These are phyloP conservation scores for Myriosclerotinia curreyana DNA, from an alignment of 2,329 filamentous ascomycete species.

Conservation along the genomic window DNA sequence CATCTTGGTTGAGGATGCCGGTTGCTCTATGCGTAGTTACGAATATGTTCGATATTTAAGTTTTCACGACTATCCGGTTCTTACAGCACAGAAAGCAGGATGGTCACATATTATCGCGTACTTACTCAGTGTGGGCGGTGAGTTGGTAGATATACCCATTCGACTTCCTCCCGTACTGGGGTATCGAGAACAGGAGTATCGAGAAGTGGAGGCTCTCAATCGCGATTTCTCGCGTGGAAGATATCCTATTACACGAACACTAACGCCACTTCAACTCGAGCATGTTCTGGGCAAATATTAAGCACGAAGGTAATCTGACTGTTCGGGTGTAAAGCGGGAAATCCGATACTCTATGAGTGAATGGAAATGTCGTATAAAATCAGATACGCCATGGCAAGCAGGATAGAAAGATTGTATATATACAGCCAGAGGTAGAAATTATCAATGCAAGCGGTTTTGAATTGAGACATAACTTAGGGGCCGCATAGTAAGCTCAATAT, in stretches of 20 bases:
- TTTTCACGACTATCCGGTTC: neutral
- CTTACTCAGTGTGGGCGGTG: neutral
- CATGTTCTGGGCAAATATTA: neutral
- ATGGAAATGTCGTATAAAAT: no score
- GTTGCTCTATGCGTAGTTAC: neutral
- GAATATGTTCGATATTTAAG: fast-evolving
- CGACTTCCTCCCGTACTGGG: no score
- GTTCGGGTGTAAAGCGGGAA: no score
- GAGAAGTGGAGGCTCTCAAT: neutral
- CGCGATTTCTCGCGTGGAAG: neutral
- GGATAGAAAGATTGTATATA: no score
- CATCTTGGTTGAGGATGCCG: neutral
- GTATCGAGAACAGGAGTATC: no score
- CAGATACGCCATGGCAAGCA: no score
- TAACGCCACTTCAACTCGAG: neutral
- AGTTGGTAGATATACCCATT: no score
- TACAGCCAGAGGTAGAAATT: no score
- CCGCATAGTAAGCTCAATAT: neutral
- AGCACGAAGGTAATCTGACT: no score
- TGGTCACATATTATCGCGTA: neutral
- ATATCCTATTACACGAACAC: neutral
- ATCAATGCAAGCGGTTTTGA: no score
- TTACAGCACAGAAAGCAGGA: neutral
- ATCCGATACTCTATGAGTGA: no score
- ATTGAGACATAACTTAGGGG: no score